These are phyloP conservation scores for Strigomonas galati DNA, from an alignment of 208 protist genomes.

Conservation along the genomic window DNA sequence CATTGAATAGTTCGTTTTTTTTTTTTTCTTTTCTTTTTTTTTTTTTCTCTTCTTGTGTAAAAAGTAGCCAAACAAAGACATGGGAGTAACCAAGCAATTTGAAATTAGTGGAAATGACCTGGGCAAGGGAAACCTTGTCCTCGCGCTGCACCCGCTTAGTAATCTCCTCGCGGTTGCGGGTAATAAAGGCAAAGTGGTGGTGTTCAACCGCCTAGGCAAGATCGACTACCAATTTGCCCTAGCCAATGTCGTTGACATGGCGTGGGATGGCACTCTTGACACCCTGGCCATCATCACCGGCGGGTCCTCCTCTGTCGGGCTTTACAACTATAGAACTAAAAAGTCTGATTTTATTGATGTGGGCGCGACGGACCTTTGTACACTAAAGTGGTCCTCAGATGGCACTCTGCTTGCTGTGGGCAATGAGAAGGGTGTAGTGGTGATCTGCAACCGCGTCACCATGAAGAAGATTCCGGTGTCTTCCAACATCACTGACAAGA, in stretches of 20 bases:
- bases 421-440: constrained; percentile 85
- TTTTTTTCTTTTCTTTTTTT: constrained; percentile 9
- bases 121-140: constrained; percentile 60
- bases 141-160: constrained; percentile 72
- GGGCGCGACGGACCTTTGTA: constrained; percentile 82
- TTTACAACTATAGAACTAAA: constrained; percentile 76
- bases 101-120: constrained; percentile 47
- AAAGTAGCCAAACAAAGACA: constrained; percentile 12
- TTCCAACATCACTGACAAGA: constrained; percentile 86
- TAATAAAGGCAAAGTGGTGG: constrained; percentile 69
- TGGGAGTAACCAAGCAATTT: constrained; percentile 80
- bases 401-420: constrained; percentile 85
- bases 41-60: constrained; percentile 1
- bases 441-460: constrained; percentile 94
- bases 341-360: constrained; percentile 82
- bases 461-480: constrained; percentile 83
- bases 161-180: constrained; percentile 76
- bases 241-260: constrained; percentile 59
- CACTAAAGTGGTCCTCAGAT: constrained; percentile 84
- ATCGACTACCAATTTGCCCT: constrained; percentile 74
- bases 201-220: constrained; percentile 79
- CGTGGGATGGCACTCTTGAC: constrained; percentile 89
- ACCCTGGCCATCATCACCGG: constrained; percentile 87
- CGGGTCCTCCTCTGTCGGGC: constrained; percentile 48
- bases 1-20: background rate